A percentile compares a stretch with the other conserved stretches of the same genome.
Conservation (phyloP, 2,329 filamentous ascomycete genomes). For the Ascochyta rabiei region DNA sequence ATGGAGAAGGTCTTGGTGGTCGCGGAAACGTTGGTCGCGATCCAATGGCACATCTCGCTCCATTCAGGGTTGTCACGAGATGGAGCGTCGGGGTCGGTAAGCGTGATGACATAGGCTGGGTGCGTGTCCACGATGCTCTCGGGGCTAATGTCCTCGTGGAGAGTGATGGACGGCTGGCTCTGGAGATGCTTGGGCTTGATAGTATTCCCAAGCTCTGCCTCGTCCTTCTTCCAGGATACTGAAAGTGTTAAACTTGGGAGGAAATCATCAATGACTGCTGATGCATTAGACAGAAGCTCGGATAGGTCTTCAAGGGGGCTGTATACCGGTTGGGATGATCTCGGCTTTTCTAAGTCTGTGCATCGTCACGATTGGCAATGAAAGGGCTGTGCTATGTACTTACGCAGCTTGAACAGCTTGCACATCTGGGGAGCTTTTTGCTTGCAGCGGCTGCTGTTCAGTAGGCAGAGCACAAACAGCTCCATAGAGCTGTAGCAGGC, state of each 20-base stretch:
- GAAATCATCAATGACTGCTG: conserved; percentile 65
- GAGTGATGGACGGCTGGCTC: conserved; percentile 49
- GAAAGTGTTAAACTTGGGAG: conserved; percentile 59
- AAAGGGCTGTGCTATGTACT: not conserved
- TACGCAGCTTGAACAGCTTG: conserved; percentile 39
- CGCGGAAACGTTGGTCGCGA: conserved; percentile 48
- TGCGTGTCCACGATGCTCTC: conserved; percentile 23
- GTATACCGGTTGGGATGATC: conserved; percentile 48
- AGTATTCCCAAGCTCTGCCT: conserved; percentile 59
- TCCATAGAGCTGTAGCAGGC: conserved; percentile 25
- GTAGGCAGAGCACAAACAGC: conserved; percentile 30
- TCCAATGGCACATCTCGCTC: conserved; percentile 65
- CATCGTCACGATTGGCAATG: conserved; percentile 1
- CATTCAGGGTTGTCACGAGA: conserved; percentile 60
- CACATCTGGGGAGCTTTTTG: conserved; percentile 21
- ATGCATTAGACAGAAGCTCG: conserved; percentile 4
- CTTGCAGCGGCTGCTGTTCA: conserved; percentile 32
- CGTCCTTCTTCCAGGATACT: conserved; percentile 54
- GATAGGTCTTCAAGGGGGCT: not conserved
- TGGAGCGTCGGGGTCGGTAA: conserved; percentile 66
- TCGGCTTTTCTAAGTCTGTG: conserved; percentile 47
- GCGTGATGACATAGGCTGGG: conserved; percentile 55
- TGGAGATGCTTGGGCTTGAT: conserved; percentile 53
- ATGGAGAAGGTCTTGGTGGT: conserved; percentile 28
- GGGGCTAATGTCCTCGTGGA: conserved; percentile 43